A percentile compares a stretch with the other conserved stretches of the same genome.
Evolutionary conservation across 106 monocot genomes (phyloP).

Genomic region (Dendrobium catenatum): DNA sequence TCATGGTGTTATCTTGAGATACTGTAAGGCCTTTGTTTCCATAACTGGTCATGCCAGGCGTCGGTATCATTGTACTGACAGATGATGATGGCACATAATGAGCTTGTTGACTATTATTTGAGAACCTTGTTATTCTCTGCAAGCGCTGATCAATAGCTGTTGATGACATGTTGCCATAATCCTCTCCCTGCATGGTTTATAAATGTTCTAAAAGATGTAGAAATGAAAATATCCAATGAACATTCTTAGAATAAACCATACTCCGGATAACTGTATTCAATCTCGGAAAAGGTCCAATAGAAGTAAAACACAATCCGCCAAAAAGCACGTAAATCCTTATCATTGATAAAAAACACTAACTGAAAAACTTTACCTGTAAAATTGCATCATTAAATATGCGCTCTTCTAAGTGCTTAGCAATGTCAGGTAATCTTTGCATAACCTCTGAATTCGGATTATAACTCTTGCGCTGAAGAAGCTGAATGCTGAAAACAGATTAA

Average conservation of each 20-base stretch:
- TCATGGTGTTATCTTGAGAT: conserved; percentile 21
- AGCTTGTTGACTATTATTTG: conserved; percentile 22
- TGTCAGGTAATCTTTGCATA: conserved; percentile 38
- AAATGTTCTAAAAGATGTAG: not conserved
- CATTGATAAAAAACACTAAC: not conserved
- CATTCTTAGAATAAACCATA: not conserved
- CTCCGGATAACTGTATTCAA: not conserved
- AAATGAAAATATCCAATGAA: not conserved
- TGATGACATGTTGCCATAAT: conserved; percentile 54
- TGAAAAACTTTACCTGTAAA: conserved; percentile 32
- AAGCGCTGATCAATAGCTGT: conserved; percentile 45
- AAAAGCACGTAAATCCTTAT: not conserved
- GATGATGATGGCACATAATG: conserved; percentile 43
- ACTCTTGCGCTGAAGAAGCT: conserved; percentile 33
- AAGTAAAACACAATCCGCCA: not conserved
- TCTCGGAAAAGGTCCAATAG: not conserved
- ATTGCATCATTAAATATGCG: conserved; percentile 35
- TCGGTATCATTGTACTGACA: conserved; percentile 72
- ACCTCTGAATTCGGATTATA: conserved; percentile 14
- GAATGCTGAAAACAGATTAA: conserved; percentile 1
- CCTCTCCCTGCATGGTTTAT: conserved; percentile 24
- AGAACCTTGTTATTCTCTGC: conserved; percentile 25
- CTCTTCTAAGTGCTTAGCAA: conserved; percentile 48
- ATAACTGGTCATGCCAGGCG: conserved; percentile 59
- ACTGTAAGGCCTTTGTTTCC: conserved; percentile 24